Evolutionary conservation across 78 protist genomes (phyloP), one percentile per base, ranked within the genome.

Genomic region (Dictyostelium capitatum): DNA sequence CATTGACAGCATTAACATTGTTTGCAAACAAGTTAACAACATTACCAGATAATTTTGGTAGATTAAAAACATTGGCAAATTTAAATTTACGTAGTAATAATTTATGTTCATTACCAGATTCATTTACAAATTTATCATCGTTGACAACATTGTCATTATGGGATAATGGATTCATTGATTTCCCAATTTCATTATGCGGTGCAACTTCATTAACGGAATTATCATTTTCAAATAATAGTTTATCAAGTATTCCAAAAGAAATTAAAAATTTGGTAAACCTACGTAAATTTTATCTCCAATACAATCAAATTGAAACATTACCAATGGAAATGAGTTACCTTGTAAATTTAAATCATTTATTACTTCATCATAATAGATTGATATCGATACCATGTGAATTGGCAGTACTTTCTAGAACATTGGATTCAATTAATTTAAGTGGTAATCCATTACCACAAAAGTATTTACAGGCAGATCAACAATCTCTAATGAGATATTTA

Each of bases 271-370:
- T 87, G 0, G 32, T 6, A 10, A 74, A 87, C 2, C 41, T 87
- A 9, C 37, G 73, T 0, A 87, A 87, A 25, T 74, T 87, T 12
- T 87, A 87, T 77, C 57, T 87, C 10, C 92, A 87, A 51, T 87
- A 87, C 51, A 87, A 87, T 28, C 81, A 87, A 37, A 87, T 87
- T 51, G 84, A 87, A 47, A 14, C 12, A 9, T 37, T 87, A 17
- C 92, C 92, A 11, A 77, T 28, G 47, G 92, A 87, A 20, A 64
- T 87, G n/a, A 57, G 81, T 43, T 87, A 87, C 37, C 67, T 87
- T 0, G 41, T n/a, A 0, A 54, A 77, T 8, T 48, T 87, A 32
- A 87, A 87, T 77, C 82, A 62, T 56, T 30, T 87, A 9, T 41
- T 87, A 19, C 83, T 87, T 1, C 92, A 87, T 19, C 92, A 87